phyloP scores from a whole-genome alignment of 371 early-diverging fungal genomes.

The Conidiobolus coronatus region DNA sequence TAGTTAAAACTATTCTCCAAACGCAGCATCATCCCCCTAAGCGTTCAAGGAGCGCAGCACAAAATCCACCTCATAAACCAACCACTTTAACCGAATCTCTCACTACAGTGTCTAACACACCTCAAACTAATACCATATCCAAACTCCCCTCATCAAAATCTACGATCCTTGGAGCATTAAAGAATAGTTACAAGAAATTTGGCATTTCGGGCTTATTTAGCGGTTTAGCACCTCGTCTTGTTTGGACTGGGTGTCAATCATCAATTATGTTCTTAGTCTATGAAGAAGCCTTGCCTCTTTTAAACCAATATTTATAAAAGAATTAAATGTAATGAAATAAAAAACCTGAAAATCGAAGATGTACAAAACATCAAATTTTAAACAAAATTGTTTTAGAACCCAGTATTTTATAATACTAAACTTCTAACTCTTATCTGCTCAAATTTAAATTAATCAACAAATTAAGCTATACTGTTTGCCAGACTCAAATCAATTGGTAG shows the following conservation, averaged over 20 bases:
- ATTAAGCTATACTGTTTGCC: too few relatives aligned
- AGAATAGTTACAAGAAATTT: conserved; percentile 31
- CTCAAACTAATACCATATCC: conserved; percentile 2
- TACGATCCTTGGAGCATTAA: conserved; percentile 26
- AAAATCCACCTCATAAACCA: background rate
- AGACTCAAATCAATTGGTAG: too few relatives aligned
- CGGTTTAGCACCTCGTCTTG: conserved; percentile 36
- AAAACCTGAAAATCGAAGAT: too few relatives aligned
- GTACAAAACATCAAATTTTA: too few relatives aligned
- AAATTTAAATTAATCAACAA: too few relatives aligned
- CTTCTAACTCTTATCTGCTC: too few relatives aligned
- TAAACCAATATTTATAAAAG: conserved; percentile 2
- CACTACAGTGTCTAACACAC: background rate
- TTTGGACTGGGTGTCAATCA: conserved; percentile 38
- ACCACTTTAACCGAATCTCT: conserved; percentile 2
- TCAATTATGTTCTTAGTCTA: conserved; percentile 44
- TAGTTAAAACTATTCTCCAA: conserved; percentile 39
- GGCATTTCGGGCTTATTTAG: conserved; percentile 34
- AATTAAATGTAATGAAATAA: too few relatives aligned
- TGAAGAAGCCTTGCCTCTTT: conserved; percentile 27
- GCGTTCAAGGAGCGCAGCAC: background rate
- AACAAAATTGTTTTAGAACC: too few relatives aligned
- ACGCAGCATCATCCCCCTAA: conserved; percentile 19
- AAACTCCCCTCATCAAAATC: too few relatives aligned
- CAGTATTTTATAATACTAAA: too few relatives aligned